Percentiles rank a stretch among this genome's conserved stretches.
Evolutionary conservation across 192 early-diverging fungal genomes (phyloP).

Genomic region (Coemansia sp.): DNA sequence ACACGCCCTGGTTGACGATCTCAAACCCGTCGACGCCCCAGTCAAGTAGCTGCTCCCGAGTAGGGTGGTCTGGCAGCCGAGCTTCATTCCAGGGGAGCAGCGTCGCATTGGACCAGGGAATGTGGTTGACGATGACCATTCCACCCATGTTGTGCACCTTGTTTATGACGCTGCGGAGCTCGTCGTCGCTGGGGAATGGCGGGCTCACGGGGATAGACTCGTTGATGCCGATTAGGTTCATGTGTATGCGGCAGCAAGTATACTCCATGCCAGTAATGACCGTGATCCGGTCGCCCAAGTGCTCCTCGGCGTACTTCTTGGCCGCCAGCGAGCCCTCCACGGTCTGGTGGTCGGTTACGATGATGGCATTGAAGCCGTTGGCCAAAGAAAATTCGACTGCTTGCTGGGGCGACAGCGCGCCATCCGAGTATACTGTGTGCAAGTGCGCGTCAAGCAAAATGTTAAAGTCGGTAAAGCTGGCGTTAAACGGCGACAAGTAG

Average conservation of each 20-base stretch:
- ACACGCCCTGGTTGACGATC: slow-evolving; percentile 61
- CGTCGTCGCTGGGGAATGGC: slow-evolving; percentile 64
- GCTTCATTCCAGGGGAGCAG: slow-evolving; percentile 60
- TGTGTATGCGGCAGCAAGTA: slow-evolving; percentile 69
- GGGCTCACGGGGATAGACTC: slow-evolving; percentile 50
- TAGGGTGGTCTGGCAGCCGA: slow-evolving; percentile 65
- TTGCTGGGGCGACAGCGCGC: slow-evolving; percentile 59
- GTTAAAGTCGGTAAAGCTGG: slow-evolving; percentile 48
- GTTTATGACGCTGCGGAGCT: slow-evolving; percentile 61
- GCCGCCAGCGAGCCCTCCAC: slow-evolving; percentile 64
- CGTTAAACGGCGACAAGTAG: slow-evolving; percentile 23
- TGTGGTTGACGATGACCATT: slow-evolving; percentile 75
- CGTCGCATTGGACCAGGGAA: slow-evolving; percentile 75
- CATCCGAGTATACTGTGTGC: slow-evolving; percentile 67
- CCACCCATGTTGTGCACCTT: slow-evolving; percentile 68
- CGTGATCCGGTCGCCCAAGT: slow-evolving; percentile 58
- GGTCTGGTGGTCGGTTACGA: slow-evolving; percentile 74
- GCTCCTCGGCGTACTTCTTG: slow-evolving; percentile 56
- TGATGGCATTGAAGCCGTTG: slow-evolving; percentile 69
- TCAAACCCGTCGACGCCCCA: slow-evolving; percentile 81
- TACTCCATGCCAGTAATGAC: slow-evolving; percentile 75
- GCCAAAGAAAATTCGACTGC: slow-evolving; percentile 68
- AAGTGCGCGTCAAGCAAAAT: slow-evolving; percentile 67
- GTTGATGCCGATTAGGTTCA: slow-evolving; percentile 72
- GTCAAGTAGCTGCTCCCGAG: slow-evolving; percentile 56